These are phyloP conservation scores for Chamaecyparis obtusa DNA, from an alignment of 75 land plant species.

Conservation along the genomic window DNA sequence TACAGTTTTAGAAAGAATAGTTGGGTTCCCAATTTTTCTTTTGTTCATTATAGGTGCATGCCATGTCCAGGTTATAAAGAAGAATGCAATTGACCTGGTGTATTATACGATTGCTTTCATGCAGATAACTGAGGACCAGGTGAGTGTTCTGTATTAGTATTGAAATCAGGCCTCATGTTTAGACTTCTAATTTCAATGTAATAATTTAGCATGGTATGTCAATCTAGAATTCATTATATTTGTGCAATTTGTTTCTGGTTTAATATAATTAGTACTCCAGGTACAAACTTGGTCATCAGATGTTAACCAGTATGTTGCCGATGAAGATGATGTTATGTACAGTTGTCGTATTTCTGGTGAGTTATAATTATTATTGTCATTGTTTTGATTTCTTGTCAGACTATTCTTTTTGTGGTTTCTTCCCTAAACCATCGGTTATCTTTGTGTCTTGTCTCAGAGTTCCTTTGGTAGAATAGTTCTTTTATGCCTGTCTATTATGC, in stretches of 20 bases:
- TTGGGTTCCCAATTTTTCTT: background rate
- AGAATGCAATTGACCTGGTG: conserved; percentile 61
- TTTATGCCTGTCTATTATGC: background rate
- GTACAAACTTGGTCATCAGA: conserved; percentile 79
- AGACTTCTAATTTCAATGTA: no score
- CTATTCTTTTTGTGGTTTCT: background rate
- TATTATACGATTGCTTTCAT: conserved; percentile 81
- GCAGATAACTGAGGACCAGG: conserved; percentile 98
- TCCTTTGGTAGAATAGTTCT: background rate
- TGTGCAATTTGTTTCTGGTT: background rate
- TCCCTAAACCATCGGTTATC: background rate
- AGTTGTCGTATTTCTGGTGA: conserved; percentile 96
- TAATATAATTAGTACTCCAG: conserved; percentile 25
- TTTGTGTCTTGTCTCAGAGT: background rate
- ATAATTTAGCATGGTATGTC: background rate
- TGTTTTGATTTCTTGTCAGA: background rate
- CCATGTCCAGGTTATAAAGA: conserved; percentile 51
- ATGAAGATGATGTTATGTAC: conserved; percentile 90
- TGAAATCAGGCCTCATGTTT: background rate
- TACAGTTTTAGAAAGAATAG: background rate
- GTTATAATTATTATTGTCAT: background rate
- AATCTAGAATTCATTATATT: background rate
- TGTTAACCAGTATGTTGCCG: conserved; percentile 92
- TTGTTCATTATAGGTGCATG: conserved; percentile 1
- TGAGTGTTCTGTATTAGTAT: conserved; percentile 11